Percentiles rank a stretch among this genome's conserved stretches.
These are phyloP conservation scores for Stagonosporopsis rhizophila DNA, from an alignment of 2,329 filamentous ascomycete genomes.

Conservation along the genomic window DNA sequence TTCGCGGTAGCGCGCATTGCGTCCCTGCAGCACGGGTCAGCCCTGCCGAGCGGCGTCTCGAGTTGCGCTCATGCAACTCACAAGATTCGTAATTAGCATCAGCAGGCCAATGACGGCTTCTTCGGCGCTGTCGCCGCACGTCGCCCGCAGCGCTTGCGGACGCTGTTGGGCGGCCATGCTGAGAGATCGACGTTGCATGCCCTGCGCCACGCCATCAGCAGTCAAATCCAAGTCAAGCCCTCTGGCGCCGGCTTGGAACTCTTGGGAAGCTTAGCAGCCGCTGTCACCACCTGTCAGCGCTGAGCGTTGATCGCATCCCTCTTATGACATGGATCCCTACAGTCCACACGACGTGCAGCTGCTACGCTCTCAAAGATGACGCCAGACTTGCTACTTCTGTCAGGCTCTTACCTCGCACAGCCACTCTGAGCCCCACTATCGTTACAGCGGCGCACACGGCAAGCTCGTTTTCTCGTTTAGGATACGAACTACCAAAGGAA, in stretches of 20 bases:
- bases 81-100: constrained; percentile 2
- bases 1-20: constrained; percentile 12
- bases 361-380: not conserved
- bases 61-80: constrained; percentile 10
- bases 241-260: constrained; percentile 11
- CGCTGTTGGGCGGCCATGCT: constrained; percentile 6
- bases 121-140: not conserved
- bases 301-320: not conserved
- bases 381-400: constrained; percentile 1
- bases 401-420: constrained; percentile 4
- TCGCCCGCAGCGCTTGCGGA: not conserved
- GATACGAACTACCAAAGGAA: not conserved
- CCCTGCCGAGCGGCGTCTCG: constrained; percentile 13
- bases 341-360: not conserved
- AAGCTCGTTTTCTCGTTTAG: not conserved
- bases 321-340: not conserved
- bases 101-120: not conserved
- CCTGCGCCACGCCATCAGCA: constrained; percentile 9
- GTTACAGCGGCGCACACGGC: not conserved
- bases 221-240: not conserved
- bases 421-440: constrained; percentile 10
- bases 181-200: constrained; percentile 10
- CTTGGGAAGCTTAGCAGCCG: constrained; percentile 16
- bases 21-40: constrained; percentile 18
- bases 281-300: not conserved